These are phyloP conservation scores for Ogataea dorogensis DNA, from an alignment of 805 yeast species.

Conservation along the genomic window DNA sequence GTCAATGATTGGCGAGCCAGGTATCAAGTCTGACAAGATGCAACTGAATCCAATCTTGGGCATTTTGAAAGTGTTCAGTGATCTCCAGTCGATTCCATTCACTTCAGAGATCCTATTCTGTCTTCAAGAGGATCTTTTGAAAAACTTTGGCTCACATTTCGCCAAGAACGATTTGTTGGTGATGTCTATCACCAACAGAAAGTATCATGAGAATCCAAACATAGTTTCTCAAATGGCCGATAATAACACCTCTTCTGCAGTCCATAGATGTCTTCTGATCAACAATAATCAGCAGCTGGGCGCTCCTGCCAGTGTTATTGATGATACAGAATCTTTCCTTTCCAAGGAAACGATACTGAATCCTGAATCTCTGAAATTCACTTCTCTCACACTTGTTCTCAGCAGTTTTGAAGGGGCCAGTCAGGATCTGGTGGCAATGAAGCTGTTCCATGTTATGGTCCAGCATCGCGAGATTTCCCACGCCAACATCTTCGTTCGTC, in stretches of 20 bases:
- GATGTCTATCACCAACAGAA: conserved; percentile 22
- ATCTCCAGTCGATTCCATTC: conserved; percentile 30
- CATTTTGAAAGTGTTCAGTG: conserved; percentile 34
- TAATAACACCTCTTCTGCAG: conserved; percentile 1
- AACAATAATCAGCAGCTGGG: conserved; percentile 27
- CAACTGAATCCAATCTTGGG: conserved; percentile 38
- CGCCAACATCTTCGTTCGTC: conserved; percentile 9
- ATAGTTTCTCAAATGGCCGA: conserved; percentile 10
- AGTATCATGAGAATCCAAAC: conserved; percentile 9
- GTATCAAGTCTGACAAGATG: conserved; percentile 24
- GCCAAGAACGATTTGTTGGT: conserved; percentile 25
- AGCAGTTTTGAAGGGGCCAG: conserved; percentile 1
- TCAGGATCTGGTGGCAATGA: conserved; percentile 6
- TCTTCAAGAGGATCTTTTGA: conserved; percentile 27
- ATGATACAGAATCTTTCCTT: conserved; percentile 3
- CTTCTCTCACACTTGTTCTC: conserved; percentile 6
- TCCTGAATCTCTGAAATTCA: conserved; percentile 9
- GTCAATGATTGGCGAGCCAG: conserved; percentile 37
- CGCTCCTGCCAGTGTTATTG: background rate
- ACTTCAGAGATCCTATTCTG: conserved; percentile 33
- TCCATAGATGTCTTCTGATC: conserved; percentile 26
- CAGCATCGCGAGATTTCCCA: conserved; percentile 5
- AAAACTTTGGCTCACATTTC: conserved; percentile 23
- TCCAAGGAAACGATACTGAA: conserved; percentile 10
- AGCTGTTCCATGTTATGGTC: conserved; percentile 10